Percentiles rank a stretch among this genome's conserved stretches.
These are phyloP conservation scores for Naematelia encephala DNA, from an alignment of 768 basidiomycete species.

Conservation along the genomic window DNA sequence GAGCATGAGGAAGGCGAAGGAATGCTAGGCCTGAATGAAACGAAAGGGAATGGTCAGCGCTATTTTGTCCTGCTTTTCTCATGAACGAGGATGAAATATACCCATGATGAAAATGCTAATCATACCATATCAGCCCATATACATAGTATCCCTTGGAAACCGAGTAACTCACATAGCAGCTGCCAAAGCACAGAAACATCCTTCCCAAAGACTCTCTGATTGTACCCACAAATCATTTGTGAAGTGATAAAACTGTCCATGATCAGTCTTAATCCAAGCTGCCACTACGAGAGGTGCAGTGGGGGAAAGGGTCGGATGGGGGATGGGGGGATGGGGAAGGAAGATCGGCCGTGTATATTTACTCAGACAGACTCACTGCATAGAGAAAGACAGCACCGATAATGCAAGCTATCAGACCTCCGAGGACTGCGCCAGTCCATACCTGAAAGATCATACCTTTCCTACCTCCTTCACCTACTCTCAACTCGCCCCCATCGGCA, in stretches of 20 bases:
- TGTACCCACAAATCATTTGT: slow-evolving; percentile 77
- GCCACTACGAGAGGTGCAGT: slow-evolving; percentile 1
- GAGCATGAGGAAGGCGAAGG: slow-evolving; percentile 87
- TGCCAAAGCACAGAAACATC: slow-evolving; percentile 54
- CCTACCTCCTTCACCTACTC: slow-evolving; percentile 13
- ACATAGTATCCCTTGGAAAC: neutral
- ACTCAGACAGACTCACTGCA: too few species aligned
- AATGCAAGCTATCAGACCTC: slow-evolving; percentile 69
- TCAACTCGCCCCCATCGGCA: slow-evolving; percentile 51
- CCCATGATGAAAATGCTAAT: slow-evolving; percentile 30
- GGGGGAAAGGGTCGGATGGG: too few species aligned
- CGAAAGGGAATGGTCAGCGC: neutral
- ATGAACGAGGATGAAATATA: neutral
- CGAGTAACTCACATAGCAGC: slow-evolving; percentile 20
- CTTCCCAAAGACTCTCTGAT: slow-evolving; percentile 87
- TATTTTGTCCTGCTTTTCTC: too few species aligned
- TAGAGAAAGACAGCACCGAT: slow-evolving; percentile 86
- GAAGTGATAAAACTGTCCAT: slow-evolving; percentile 70
- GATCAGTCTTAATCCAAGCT: neutral
- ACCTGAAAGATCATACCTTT: slow-evolving; percentile 52
- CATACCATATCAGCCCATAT: neutral
- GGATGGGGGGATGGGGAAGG: too few species aligned
- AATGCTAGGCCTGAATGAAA: slow-evolving; percentile 56
- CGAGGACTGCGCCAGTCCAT: slow-evolving; percentile 64
- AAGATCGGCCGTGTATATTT: too few species aligned